Base-by-base conservation (phyloP, 148 eudicot species). In the Arbutus unedo region DNA sequence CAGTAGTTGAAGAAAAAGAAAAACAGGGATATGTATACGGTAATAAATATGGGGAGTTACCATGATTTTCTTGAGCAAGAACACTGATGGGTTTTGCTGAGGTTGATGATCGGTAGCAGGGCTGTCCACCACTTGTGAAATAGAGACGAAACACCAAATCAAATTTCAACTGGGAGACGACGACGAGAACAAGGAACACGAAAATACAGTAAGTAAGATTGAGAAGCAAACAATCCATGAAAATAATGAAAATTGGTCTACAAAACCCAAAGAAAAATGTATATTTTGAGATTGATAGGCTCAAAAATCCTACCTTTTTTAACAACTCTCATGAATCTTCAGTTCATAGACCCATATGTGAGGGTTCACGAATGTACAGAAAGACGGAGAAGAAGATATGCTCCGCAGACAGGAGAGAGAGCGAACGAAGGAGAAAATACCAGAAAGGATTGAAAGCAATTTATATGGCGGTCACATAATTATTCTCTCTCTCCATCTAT, bases 381-480 rank as follows among this genome's bases (percentile, higher is more conserved):
- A 18, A 8, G 6, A 5, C 6, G 8, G 16, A 44, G n/a, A 72
- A 43, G 19, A 43, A 14, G n/a, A 71, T 14, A 45, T 8, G 38
- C 38, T 31, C 38, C 38, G 44, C 4, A 72, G n/a, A 6, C 15
- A 72, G n/a, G 51, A 31, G 48, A 44, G 49, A 15, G 19, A 19
- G 48, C 16, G 80, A 78, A 73, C 70, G 73, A 81, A 51, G 68
- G 23, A 71, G 59, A 56, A 64, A 76, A 68, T 74, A 76, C 59
- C n/a, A 64, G 73, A 76, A 66, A 76, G 31, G 31, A 75, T 21
- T 57, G 74, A 81, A 55, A 82, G 60, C 57, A 60, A 76, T 82
- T 48, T 62, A 44, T 51, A 76, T 50, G 84, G 84, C 84, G 84
- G 84, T 82, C 80, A 19, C 21, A 43, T 9, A 51, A 50, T 76